These are phyloP conservation scores for Sugiyamaella lignohabitans DNA, from an alignment of 805 yeast genomes.

Conservation along the genomic window DNA sequence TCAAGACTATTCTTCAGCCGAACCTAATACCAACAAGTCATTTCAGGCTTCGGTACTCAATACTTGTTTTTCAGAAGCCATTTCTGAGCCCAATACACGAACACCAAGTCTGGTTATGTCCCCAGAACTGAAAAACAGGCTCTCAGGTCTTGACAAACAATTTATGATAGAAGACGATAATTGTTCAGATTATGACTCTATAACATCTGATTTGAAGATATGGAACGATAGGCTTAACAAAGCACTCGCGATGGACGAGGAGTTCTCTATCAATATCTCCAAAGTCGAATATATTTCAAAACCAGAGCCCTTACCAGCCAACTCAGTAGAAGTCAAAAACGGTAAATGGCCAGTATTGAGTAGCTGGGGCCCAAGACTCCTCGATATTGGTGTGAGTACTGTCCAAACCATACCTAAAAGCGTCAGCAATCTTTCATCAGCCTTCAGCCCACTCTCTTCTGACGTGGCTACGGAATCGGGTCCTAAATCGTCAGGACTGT, in stretches of 20 bases:
- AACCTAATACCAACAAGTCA: too few species aligned
- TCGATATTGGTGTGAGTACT: too few species aligned
- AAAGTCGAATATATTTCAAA: not conserved
- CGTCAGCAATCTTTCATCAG: too few species aligned
- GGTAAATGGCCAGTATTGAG: too few species aligned
- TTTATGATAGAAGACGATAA: not conserved
- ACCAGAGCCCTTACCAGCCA: not conserved
- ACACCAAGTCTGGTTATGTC: not conserved
- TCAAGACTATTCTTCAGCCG: too few species aligned
- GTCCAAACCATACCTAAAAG: too few species aligned
- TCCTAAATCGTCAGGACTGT: not conserved
- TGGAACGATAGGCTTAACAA: not conserved
- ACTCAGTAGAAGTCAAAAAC: not conserved
- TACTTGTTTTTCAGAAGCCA: too few species aligned
- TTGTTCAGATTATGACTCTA: not conserved
- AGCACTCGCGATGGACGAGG: not conserved
- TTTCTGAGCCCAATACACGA: not conserved
- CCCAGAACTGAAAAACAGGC: not conserved
- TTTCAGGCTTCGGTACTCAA: too few species aligned
- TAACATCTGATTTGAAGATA: not conserved
- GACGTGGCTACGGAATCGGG: not conserved
- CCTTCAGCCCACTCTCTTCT: not conserved
- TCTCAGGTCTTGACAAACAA: not conserved
- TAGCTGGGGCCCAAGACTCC: not conserved
- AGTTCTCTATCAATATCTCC: not conserved